These are phyloP conservation scores for Tolypocladium tropicale DNA, from an alignment of 2,329 filamentous ascomycete species.

Conservation along the genomic window DNA sequence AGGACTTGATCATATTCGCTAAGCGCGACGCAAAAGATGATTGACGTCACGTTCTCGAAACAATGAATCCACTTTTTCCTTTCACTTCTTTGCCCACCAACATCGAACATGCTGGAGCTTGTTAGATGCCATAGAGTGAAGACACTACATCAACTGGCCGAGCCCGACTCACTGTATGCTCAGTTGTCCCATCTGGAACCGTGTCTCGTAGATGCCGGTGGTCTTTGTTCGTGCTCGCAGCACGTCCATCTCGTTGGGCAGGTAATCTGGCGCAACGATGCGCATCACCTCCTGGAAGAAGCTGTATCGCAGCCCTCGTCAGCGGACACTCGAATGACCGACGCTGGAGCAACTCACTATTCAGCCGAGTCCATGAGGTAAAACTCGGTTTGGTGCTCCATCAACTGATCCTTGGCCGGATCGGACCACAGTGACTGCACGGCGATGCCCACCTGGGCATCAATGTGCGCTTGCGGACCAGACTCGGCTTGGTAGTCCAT, in stretches of 20 bases:
- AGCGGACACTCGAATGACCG: background rate
- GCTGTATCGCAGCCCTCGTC: conserved; percentile 35
- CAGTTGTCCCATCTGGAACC: conserved; percentile 96
- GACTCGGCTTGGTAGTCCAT: conserved; percentile 83
- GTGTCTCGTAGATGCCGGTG: conserved; percentile 96
- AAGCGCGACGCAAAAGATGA: conserved; percentile 96
- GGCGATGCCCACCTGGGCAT: conserved; percentile 70
- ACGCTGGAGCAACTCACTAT: conserved; percentile 55
- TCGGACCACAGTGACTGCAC: conserved; percentile 87
- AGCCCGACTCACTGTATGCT: conserved; percentile 78
- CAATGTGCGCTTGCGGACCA: conserved; percentile 77
- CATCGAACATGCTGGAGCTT: conserved; percentile 83
- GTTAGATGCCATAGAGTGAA: conserved; percentile 11
- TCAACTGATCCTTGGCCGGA: conserved; percentile 66
- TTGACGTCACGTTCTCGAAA: conserved; percentile 98
- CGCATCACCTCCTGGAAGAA: conserved; percentile 91
- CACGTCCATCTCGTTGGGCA: conserved; percentile 90
- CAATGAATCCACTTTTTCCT: conserved; percentile 99
- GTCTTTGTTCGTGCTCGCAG: conserved; percentile 94
- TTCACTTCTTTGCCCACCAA: conserved; percentile 92
- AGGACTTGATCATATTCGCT: conserved; percentile 98
- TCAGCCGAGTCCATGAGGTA: conserved; percentile 98
- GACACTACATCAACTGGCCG: background rate
- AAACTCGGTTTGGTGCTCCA: conserved; percentile 95
- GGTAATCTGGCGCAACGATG: conserved; percentile 76